phyloP scores from a whole-genome alignment of 2,329 filamentous ascomycete genomes.

The Botrytis squamosa region DNA sequence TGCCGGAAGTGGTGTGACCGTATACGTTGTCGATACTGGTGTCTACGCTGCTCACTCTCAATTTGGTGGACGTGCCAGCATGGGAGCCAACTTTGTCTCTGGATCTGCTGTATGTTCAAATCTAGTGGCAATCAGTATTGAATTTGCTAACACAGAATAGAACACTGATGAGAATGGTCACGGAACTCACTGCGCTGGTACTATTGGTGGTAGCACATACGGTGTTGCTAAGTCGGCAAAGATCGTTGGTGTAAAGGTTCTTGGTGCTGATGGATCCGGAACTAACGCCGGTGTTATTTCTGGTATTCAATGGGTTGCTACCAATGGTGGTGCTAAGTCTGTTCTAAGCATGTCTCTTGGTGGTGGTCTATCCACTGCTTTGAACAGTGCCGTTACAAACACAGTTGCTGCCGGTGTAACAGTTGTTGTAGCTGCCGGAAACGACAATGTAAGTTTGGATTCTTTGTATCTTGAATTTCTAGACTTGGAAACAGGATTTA shows the following conservation, averaged over 20 bases:
- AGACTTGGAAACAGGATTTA: background rate
- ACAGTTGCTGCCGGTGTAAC: slow-evolving; percentile 50
- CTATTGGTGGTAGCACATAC: slow-evolving; percentile 40
- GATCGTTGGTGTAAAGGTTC: slow-evolving; percentile 44
- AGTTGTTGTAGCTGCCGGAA: slow-evolving; percentile 56
- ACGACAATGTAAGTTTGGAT: slow-evolving; percentile 40
- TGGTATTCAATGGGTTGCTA: slow-evolving; percentile 42
- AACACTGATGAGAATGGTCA: slow-evolving; percentile 44
- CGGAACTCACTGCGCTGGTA: slow-evolving; percentile 46
- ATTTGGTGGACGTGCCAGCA: slow-evolving; percentile 41
- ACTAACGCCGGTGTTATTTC: slow-evolving; percentile 41
- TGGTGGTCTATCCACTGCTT: slow-evolving; percentile 45
- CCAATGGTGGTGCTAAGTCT: slow-evolving; percentile 35
- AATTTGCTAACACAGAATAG: slow-evolving; percentile 22
- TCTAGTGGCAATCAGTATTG: slow-evolving; percentile 1
- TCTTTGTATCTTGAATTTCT: background rate
- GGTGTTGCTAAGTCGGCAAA: slow-evolving; percentile 44
- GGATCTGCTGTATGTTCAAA: slow-evolving; percentile 32
- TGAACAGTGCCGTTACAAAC: slow-evolving; percentile 51
- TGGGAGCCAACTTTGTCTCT: slow-evolving; percentile 39
- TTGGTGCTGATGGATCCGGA: slow-evolving; percentile 38
- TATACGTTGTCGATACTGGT: slow-evolving; percentile 43
- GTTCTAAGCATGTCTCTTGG: slow-evolving; percentile 59
- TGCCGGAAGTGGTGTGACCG: slow-evolving; percentile 39
- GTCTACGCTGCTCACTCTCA: slow-evolving; percentile 39